These are phyloP conservation scores for Mycena vitilis DNA, from an alignment of 768 basidiomycete genomes.

Conservation along the genomic window DNA sequence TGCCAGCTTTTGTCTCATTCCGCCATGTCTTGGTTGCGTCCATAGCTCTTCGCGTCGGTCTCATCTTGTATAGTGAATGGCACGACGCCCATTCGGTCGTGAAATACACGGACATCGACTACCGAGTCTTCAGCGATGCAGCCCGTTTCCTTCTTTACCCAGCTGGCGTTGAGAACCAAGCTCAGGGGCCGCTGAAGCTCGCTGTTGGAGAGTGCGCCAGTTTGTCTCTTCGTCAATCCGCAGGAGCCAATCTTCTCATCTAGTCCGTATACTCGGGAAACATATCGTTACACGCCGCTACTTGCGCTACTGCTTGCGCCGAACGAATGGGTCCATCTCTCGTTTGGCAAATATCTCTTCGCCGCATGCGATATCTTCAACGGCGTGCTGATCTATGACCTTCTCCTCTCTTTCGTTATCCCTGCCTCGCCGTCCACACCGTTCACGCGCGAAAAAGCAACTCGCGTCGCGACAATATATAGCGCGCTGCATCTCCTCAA, in stretches of 20 bases:
- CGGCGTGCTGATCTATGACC: conserved; percentile 74
- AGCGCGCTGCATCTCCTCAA: conserved; percentile 86
- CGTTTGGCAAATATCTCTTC: conserved; percentile 94
- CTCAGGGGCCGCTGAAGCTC: conserved; percentile 64
- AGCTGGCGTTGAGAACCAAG: conserved; percentile 54
- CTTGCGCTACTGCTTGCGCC: conserved; percentile 86
- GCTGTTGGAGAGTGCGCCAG: conserved; percentile 80
- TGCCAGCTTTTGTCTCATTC: conserved; percentile 54
- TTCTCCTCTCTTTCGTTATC: conserved; percentile 66
- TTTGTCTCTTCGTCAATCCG: conserved; percentile 14
- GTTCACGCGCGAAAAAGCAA: conserved; percentile 29
- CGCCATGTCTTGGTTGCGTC: conserved; percentile 65
- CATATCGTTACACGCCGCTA: conserved; percentile 97
- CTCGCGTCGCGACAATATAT: conserved; percentile 65
- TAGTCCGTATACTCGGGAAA: conserved; percentile 92
- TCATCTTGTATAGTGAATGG: conserved; percentile 91
- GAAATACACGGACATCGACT: conserved; percentile 99
- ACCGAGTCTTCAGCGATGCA: conserved; percentile 95
- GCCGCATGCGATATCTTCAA: conserved; percentile 85
- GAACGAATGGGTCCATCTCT: conserved; percentile 82
- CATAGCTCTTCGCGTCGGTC: conserved; percentile 67
- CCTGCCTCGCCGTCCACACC: conserved; percentile 38
- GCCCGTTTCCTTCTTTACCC: conserved; percentile 72
- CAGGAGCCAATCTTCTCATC: conserved; percentile 27
- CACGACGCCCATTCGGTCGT: conserved; percentile 85